phyloP scores from a whole-genome alignment of 169 alveolate species.

The Plasmodium malariae region DNA sequence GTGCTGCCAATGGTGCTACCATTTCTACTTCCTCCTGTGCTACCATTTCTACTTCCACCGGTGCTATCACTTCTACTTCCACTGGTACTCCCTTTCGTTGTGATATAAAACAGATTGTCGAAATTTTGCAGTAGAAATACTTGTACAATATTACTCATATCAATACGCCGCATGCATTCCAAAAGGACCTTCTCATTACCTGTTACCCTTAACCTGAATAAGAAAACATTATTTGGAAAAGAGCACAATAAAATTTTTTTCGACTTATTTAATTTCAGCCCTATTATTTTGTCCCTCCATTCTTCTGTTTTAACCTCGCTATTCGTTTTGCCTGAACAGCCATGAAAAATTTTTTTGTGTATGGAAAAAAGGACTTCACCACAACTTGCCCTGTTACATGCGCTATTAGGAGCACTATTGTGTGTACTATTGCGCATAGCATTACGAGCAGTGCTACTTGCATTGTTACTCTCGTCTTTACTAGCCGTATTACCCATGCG shows the following conservation, averaged over 20 bases:
- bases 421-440: not conserved
- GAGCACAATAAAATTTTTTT: slow-evolving; percentile 25
- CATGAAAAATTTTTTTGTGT: not conserved
- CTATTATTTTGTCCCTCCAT: slow-evolving; percentile 8
- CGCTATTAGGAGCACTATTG: not conserved
- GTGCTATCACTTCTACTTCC: not conserved
- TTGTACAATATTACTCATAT: slow-evolving; percentile 17
- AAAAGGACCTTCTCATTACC: slow-evolving; percentile 55
- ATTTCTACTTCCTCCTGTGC: not conserved
- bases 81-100: slow-evolving; percentile 12
- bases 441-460: too few species aligned
- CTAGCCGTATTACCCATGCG: too few species aligned
- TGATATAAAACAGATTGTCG: slow-evolving; percentile 43
- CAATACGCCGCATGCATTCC: slow-evolving; percentile 18
- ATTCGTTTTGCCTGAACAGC: not conserved
- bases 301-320: not conserved
- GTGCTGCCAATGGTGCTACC: not conserved
- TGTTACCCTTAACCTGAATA: slow-evolving; percentile 23
- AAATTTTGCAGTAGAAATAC: slow-evolving; percentile 22
- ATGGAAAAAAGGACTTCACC: not conserved
- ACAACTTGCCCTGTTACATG: not conserved
- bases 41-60: not conserved
- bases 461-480: too few species aligned
- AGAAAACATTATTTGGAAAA: slow-evolving; percentile 4
- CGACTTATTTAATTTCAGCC: slow-evolving; percentile 31